Conservation (phyloP, 2,329 filamentous ascomycete genomes). For the Neonectria ditissima region DNA sequence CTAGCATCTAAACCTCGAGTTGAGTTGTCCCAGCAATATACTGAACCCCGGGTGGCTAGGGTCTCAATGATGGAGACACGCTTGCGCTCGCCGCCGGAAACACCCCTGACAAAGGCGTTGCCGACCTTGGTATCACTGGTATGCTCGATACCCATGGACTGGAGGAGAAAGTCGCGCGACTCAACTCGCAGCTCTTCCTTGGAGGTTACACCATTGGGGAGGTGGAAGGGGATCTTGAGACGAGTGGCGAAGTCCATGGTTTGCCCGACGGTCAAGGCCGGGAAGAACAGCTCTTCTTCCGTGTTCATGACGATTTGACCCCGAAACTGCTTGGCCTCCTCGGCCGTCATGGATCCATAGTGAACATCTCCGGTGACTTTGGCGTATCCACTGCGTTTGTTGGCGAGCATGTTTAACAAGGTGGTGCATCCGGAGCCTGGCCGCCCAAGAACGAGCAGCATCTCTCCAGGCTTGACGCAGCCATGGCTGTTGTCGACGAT, state of each 20-base stretch:
- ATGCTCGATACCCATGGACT: conserved; percentile 69
- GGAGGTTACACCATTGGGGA: conserved; percentile 57
- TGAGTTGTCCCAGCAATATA: conserved; percentile 76
- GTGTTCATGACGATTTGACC: conserved; percentile 77
- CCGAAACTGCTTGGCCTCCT: conserved; percentile 61
- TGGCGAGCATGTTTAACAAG: conserved; percentile 76
- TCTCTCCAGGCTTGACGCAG: conserved; percentile 78
- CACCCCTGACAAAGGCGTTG: conserved; percentile 73
- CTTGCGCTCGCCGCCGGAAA: conserved; percentile 76
- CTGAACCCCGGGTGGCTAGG: conserved; percentile 66
- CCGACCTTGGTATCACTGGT: conserved; percentile 75
- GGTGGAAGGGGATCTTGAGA: conserved; percentile 65
- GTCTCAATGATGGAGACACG: conserved; percentile 76
- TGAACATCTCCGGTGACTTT: conserved; percentile 68
- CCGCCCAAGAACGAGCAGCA: conserved; percentile 76
- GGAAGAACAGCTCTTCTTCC: conserved; percentile 74
- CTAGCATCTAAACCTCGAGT: conserved; percentile 75
- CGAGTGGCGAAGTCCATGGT: conserved; percentile 77
- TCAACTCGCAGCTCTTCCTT: conserved; percentile 59
- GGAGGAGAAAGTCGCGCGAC: conserved; percentile 66
- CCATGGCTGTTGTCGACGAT: conserved; percentile 75
- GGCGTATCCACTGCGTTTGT: conserved; percentile 70
- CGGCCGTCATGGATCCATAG: conserved; percentile 64
- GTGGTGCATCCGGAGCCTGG: conserved; percentile 79
- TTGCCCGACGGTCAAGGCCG: conserved; percentile 76